Conservation (phyloP, 31 red algal species). For the Odonthalia washingtoniensis region DNA sequence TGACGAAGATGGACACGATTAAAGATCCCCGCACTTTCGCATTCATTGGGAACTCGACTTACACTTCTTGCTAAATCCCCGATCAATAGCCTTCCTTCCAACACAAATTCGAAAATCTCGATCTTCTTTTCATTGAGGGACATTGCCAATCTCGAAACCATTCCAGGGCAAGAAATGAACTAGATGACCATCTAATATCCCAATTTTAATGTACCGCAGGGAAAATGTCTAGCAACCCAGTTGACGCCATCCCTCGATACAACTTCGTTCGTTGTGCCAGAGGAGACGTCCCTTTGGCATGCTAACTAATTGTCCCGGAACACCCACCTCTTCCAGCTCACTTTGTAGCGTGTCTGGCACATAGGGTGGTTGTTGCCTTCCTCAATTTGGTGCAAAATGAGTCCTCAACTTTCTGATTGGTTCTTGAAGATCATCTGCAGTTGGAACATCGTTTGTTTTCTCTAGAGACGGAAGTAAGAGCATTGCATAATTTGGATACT, state of each 20-base stretch:
- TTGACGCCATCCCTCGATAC: background rate
- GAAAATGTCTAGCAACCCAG: conserved; percentile 9
- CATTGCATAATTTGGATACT: conserved; percentile 31
- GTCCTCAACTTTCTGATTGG: conserved; percentile 6
- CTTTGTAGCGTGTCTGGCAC: conserved; percentile 20
- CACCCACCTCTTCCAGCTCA: background rate
- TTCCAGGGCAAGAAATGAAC: conserved; percentile 5
- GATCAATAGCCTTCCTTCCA: conserved; percentile 1
- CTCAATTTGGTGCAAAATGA: conserved; percentile 10
- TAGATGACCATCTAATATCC: conserved; percentile 17
- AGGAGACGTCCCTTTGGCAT: background rate
- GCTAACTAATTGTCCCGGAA: background rate
- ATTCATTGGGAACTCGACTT: background rate
- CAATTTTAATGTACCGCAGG: conserved; percentile 36
- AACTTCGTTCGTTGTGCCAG: background rate
- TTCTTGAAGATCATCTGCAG: conserved; percentile 22
- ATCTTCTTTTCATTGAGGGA: conserved; percentile 40
- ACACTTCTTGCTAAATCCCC: conserved; percentile 43
- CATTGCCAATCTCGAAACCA: conserved; percentile 10
- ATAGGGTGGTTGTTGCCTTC: background rate
- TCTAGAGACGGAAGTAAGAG: conserved; percentile 37
- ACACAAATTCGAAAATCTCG: background rate
- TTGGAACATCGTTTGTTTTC: background rate
- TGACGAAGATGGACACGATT: conserved; percentile 32
- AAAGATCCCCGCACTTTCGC: background rate